phyloP scores from a whole-genome alignment of 106 monocot species.

The Narthecium ossifragum region DNA sequence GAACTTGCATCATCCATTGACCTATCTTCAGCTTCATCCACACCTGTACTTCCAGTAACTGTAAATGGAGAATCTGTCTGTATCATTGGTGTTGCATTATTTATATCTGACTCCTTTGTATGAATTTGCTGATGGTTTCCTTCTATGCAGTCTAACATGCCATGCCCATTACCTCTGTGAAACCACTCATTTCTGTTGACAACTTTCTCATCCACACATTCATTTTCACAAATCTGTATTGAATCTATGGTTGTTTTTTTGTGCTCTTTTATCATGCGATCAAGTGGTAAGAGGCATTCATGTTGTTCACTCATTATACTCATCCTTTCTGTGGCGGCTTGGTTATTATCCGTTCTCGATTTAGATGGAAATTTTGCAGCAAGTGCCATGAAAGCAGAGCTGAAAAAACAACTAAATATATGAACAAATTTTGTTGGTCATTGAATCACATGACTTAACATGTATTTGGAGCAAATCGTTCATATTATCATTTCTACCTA shows the following conservation, averaged over 20 bases:
- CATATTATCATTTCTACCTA: not conserved
- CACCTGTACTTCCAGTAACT: constrained; percentile 8
- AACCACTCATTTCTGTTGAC: constrained; percentile 22
- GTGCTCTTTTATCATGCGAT: constrained; percentile 11
- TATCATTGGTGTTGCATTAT: not conserved
- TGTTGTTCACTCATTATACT: constrained; percentile 7
- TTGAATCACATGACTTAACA: too few relatives aligned
- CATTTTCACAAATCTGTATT: constrained; percentile 11
- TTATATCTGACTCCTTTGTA: constrained; percentile 7
- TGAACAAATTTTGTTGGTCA: too few relatives aligned
- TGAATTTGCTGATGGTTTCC: not conserved
- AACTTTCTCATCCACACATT: constrained; percentile 16
- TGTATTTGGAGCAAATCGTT: too few relatives aligned
- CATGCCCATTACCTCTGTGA: constrained; percentile 9
- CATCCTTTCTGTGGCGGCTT: constrained; percentile 12
- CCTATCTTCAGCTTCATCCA: constrained; percentile 25
- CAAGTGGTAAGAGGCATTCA: constrained; percentile 5
- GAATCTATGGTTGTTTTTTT: constrained; percentile 30
- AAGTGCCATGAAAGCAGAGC: constrained; percentile 92
- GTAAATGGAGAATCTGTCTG: constrained; percentile 10
- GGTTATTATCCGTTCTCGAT: constrained; percentile 5
- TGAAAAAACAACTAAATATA: too few relatives aligned
- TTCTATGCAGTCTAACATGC: constrained; percentile 5
- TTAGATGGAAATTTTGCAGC: constrained; percentile 64
- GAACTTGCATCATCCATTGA: constrained; percentile 34